Conservation (phyloP, 768 basidiomycete species). For the Termitomyces sp. region DNA sequence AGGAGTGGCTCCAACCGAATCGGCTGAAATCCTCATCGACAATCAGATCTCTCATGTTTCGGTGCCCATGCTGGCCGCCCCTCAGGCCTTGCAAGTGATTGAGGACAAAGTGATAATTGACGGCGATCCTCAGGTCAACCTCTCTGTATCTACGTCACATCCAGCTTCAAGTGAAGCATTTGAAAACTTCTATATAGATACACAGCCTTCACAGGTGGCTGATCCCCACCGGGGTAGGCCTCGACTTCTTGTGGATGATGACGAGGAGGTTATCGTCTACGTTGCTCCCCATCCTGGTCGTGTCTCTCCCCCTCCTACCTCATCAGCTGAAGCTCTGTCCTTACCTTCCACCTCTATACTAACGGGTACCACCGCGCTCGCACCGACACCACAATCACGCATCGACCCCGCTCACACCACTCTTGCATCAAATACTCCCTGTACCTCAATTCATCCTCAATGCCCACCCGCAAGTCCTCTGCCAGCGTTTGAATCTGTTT, state of each 20-base stretch:
- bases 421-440: not conserved
- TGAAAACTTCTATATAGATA: constrained; percentile 36
- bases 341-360: constrained; percentile 18
- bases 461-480: not conserved
- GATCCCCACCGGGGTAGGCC: constrained; percentile 10
- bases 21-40: not conserved
- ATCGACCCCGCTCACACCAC: not conserved
- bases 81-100: not conserved
- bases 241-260: constrained; percentile 27
- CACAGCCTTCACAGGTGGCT: constrained; percentile 22
- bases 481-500: constrained; percentile 23
- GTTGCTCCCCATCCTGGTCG: constrained; percentile 67
- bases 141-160: not conserved
- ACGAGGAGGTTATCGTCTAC: constrained; percentile 74
- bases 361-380: constrained; percentile 18
- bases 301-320: constrained; percentile 8
- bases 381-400: not conserved
- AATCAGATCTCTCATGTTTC: not conserved
- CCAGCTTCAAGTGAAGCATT: not conserved
- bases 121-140: not conserved
- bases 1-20: not conserved
- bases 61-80: too few relatives aligned
- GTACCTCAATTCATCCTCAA: not conserved
- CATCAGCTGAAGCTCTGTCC: not conserved
- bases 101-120: not conserved